Conservation (phyloP, 164 flowering plant species). For the Vitis cinerea region DNA sequence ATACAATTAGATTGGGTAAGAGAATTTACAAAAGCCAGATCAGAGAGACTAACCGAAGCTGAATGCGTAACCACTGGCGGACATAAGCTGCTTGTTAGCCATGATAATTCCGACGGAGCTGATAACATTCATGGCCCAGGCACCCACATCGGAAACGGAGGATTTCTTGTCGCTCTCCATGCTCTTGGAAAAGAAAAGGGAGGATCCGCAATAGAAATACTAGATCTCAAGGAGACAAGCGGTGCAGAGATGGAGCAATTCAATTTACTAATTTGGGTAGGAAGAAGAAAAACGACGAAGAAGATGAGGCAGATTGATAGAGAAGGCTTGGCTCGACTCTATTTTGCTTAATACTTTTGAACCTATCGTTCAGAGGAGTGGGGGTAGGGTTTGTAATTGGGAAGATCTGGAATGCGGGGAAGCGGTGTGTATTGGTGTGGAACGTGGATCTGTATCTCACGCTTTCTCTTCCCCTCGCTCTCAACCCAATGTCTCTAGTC, state of each 20-base stretch:
- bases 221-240: not conserved
- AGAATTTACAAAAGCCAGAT: not conserved
- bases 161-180: conserved; percentile 62
- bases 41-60: conserved; percentile 56
- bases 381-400: too few species aligned
- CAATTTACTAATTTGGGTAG: not conserved
- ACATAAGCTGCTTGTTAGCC: conserved; percentile 97
- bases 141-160: conserved; percentile 77
- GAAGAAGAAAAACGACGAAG: not conserved
- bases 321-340: not conserved
- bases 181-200: not conserved
- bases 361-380: too few species aligned
- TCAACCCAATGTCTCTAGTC: too few species aligned
- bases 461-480: too few species aligned
- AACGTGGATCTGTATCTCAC: too few species aligned
- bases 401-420: too few species aligned
- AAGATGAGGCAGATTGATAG: not conserved
- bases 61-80: conserved; percentile 68
- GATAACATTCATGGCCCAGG: conserved; percentile 87
- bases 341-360: too few species aligned
- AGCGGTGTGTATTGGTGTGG: too few species aligned
- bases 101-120: conserved; percentile 93
- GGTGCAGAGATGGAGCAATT: not conserved
- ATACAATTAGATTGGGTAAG: too few species aligned
- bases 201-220: not conserved